Evolutionary conservation across 2,329 filamentous ascomycete species (phyloP).

Genomic region (Pestalotiopsis sp.): DNA sequence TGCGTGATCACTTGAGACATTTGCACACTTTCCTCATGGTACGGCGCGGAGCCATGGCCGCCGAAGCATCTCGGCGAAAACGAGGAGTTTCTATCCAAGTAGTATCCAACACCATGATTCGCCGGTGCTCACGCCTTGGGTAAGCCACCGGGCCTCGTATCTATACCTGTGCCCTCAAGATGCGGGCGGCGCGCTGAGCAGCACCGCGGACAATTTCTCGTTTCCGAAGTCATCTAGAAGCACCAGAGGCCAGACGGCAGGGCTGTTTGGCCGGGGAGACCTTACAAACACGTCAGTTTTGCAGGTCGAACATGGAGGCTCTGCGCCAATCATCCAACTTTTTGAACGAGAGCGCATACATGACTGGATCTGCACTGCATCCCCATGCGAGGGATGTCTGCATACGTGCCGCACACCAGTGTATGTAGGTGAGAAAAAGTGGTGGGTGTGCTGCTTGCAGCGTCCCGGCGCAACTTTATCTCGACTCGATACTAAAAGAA

Average conservation of each 20-base stretch:
- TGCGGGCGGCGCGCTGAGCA: background rate
- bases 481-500: background rate
- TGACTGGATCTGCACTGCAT: background rate
- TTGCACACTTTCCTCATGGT: background rate
- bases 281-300: background rate
- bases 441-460: background rate
- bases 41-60: background rate
- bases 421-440: background rate
- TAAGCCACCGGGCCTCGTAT: background rate
- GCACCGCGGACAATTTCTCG: background rate
- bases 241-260: background rate
- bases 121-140: background rate
- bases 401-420: background rate
- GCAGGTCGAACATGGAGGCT: background rate
- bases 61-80: background rate
- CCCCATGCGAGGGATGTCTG: background rate
- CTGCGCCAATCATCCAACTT: background rate
- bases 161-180: background rate
- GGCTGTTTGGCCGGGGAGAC: background rate
- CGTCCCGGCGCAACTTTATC: background rate
- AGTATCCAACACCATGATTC: background rate
- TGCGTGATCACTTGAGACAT: background rate
- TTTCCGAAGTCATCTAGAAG: background rate
- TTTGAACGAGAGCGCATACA: background rate
- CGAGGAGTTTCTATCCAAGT: background rate